Evolutionary conservation across 2,329 filamentous ascomycete genomes (phyloP).

Genomic region (Colletotrichum sublineola): DNA sequence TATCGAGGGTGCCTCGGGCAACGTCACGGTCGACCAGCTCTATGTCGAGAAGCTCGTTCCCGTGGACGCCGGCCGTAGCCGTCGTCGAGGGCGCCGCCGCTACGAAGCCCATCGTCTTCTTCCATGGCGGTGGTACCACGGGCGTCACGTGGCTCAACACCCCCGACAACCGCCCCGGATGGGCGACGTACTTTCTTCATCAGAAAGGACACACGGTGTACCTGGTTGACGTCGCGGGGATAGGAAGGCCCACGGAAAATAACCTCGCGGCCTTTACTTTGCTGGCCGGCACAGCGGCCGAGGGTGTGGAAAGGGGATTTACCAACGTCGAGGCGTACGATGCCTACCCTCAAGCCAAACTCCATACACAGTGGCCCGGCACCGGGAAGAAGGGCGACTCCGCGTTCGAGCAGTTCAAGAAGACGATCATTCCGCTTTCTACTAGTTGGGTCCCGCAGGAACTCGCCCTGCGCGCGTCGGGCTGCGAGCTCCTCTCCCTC

Average conservation of each 20-base stretch:
- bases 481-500: conserved; percentile 49
- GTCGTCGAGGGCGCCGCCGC: neutral
- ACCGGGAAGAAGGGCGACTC: conserved; percentile 47
- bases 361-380: conserved; percentile 58
- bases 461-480: conserved; percentile 47
- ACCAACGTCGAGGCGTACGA: conserved; percentile 48
- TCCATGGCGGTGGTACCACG: conserved; percentile 37
- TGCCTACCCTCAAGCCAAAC: conserved; percentile 46
- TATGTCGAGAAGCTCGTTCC: conserved; percentile 65
- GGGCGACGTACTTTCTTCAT: conserved; percentile 59
- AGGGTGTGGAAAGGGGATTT: conserved; percentile 48
- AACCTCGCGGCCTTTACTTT: conserved; percentile 43
- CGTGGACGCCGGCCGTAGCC: neutral
- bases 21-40: conserved; percentile 59
- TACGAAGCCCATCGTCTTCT: conserved; percentile 34
- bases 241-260: conserved; percentile 53
- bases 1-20: conserved; percentile 46
- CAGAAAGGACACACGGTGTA: conserved; percentile 58
- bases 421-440: conserved; percentile 48
- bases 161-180: conserved; percentile 60
- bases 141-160: conserved; percentile 56
- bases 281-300: conserved; percentile 39
- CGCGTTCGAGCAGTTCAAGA: conserved; percentile 49
- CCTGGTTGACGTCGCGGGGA: conserved; percentile 57
- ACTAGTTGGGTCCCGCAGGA: conserved; percentile 48